Conservation (phyloP, 2,329 filamentous ascomycete genomes). For the Blastomyces emzantsi region DNA sequence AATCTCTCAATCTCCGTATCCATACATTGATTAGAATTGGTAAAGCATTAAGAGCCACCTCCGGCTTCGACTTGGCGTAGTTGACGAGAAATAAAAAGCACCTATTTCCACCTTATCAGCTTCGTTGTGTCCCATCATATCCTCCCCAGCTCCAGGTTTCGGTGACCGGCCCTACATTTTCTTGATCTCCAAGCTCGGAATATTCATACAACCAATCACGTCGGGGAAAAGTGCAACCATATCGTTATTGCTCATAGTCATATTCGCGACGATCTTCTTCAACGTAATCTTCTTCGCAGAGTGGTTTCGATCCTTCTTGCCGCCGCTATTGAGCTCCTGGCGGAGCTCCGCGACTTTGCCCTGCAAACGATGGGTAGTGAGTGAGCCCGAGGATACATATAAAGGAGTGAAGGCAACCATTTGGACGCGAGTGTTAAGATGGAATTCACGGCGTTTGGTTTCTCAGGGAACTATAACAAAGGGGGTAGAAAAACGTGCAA, state of each 20-base stretch:
- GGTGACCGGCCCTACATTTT: conserved; percentile 65
- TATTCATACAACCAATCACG: conserved; percentile 89
- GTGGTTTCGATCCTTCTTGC: conserved; percentile 98
- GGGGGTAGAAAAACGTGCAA: neutral
- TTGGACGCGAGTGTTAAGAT: conserved; percentile 9
- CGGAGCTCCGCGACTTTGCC: conserved; percentile 98
- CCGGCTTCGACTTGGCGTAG: conserved; percentile 88
- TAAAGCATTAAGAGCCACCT: conserved; percentile 86
- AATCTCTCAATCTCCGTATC: neutral
- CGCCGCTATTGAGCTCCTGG: conserved; percentile 82
- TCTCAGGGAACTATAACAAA: neutral
- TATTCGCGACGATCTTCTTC: conserved; percentile 99
- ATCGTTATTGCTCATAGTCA: conserved; percentile 99
- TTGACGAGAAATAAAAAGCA: conserved; percentile 97
- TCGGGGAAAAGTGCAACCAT: conserved; percentile 97
- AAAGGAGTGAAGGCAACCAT: conserved; percentile 27
- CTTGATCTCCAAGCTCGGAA: conserved; percentile 94
- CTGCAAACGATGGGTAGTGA: conserved; percentile 46
- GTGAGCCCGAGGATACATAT: conserved; percentile 27
- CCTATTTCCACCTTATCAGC: conserved; percentile 43
- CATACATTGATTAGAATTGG: conserved; percentile 72
- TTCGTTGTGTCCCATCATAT: neutral
- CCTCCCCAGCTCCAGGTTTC: neutral
- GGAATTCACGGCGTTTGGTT: neutral
- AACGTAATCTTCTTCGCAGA: conserved; percentile 92